phyloP scores from a whole-genome alignment of 1,284 basidiomycete species.

The Ustilago xerochloae region DNA sequence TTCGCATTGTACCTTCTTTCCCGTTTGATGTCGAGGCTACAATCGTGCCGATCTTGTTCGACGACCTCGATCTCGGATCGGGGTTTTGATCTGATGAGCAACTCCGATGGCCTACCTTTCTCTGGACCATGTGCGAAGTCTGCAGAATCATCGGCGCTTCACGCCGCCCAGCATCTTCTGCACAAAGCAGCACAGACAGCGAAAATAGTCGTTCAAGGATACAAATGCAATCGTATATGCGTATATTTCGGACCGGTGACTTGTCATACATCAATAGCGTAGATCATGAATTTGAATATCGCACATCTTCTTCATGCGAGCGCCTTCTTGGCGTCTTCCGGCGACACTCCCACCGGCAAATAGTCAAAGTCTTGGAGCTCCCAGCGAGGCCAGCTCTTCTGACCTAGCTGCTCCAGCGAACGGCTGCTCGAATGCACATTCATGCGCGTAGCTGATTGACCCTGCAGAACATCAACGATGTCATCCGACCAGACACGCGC shows the following conservation, averaged over 20 bases:
- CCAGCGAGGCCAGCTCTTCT: conserved; percentile 28
- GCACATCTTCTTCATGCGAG: conserved; percentile 4
- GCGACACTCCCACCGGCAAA: conserved; percentile 47
- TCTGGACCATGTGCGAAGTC: too few relatives aligned
- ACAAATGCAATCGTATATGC: neutral
- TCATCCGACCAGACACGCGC: conserved; percentile 51
- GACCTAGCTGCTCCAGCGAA: conserved; percentile 31
- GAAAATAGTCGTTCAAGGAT: too few relatives aligned
- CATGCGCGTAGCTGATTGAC: conserved; percentile 22
- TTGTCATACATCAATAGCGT: neutral
- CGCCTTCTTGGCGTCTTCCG: conserved; percentile 21
- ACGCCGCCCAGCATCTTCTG: too few relatives aligned
- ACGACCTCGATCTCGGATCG: too few relatives aligned
- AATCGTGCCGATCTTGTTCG: too few relatives aligned
- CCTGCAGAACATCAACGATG: conserved; percentile 26
- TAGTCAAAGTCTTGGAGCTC: conserved; percentile 27
- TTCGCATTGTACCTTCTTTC: too few relatives aligned
- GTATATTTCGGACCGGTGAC: conserved; percentile 3
- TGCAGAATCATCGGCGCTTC: too few relatives aligned
- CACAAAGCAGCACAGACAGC: too few relatives aligned
- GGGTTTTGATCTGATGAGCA: too few relatives aligned
- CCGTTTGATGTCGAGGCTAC: too few relatives aligned
- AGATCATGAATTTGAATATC: neutral
- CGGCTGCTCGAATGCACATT: conserved; percentile 30
- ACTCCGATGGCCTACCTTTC: too few relatives aligned